Percentiles rank a stretch among this genome's conserved stretches.
Evolutionary conservation across 495 filamentous ascomycete genomes (phyloP).

Genomic region (Pseudevernia furfuracea): DNA sequence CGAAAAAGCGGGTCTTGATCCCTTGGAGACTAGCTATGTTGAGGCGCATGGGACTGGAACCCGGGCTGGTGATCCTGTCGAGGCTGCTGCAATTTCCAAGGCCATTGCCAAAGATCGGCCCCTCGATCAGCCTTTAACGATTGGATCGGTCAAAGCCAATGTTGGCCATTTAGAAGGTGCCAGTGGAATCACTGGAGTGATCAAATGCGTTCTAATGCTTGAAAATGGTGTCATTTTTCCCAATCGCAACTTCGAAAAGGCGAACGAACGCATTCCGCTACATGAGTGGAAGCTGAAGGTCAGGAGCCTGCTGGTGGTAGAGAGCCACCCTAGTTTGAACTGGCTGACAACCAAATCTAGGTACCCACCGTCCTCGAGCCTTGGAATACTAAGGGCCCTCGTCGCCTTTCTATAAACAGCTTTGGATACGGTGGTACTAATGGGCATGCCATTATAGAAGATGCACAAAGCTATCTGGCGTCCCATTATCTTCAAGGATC

Average conservation of each 20-base stretch:
- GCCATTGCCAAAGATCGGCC: not conserved
- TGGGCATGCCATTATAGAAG: too few species aligned
- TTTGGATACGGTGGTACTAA: too few species aligned
- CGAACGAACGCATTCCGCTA: too few species aligned
- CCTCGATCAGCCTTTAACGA: slow-evolving; percentile 12
- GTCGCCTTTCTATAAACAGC: too few species aligned
- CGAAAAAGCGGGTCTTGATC: slow-evolving; percentile 7
- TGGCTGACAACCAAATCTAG: too few species aligned
- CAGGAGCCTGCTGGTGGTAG: too few species aligned
- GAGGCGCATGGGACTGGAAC: slow-evolving; percentile 14
- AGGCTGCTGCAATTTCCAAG: not conserved
- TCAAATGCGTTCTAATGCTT: slow-evolving; percentile 27
- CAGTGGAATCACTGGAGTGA: slow-evolving; percentile 32
- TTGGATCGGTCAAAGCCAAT: slow-evolving; percentile 37
- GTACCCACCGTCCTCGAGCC: too few species aligned
- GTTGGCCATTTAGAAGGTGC: slow-evolving; percentile 35
- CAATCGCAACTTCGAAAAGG: slow-evolving; percentile 2
- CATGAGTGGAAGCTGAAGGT: too few species aligned
- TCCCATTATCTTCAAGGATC: too few species aligned
- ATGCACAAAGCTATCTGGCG: too few species aligned
- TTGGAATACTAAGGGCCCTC: too few species aligned
- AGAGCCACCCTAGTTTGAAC: too few species aligned
- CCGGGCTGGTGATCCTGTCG: slow-evolving; percentile 13
- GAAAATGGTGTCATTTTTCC: not conserved
- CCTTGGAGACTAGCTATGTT: slow-evolving; percentile 25